phyloP scores from a whole-genome alignment of 805 yeast species.

The Saccharomyces paradoxus region DNA sequence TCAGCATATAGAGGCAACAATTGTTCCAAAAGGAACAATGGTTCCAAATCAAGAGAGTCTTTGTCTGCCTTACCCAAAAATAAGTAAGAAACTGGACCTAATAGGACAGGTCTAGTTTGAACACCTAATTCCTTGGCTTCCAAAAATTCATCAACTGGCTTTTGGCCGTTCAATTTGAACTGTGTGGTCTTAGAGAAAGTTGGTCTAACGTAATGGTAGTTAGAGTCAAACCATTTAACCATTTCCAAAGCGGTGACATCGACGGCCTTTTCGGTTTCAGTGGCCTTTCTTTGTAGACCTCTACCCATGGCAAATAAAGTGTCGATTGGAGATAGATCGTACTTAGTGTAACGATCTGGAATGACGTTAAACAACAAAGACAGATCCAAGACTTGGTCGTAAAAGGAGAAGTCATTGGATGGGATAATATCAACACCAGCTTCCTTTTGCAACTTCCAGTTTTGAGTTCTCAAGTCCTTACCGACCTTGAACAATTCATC shows the following conservation, averaged over 20 bases:
- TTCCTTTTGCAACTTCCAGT: slow-evolving; percentile 96
- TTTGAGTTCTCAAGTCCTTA: slow-evolving; percentile 87
- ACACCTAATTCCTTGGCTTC: slow-evolving; percentile 96
- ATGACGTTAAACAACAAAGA: slow-evolving; percentile 89
- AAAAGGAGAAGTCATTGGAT: slow-evolving; percentile 95
- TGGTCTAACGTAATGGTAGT: slow-evolving; percentile 99
- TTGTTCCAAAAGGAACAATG: slow-evolving; percentile 82
- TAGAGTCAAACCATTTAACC: slow-evolving; percentile 99
- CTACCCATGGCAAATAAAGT: slow-evolving; percentile 98
- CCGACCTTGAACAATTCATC: slow-evolving; percentile 89
- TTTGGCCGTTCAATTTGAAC: slow-evolving; percentile 91
- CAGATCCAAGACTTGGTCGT: slow-evolving; percentile 93
- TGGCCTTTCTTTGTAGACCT: slow-evolving; percentile 96
- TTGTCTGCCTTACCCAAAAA: slow-evolving; percentile 97
- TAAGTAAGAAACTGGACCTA: slow-evolving; percentile 95
- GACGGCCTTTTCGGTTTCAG: slow-evolving; percentile 78
- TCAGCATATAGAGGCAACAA: slow-evolving; percentile 89
- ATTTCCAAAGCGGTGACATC: slow-evolving; percentile 98
- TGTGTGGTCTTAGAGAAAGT: slow-evolving; percentile 91
- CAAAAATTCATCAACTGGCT: slow-evolving; percentile 94
- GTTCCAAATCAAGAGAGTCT: slow-evolving; percentile 91
- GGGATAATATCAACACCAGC: slow-evolving; percentile 97
- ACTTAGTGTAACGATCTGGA: slow-evolving; percentile 95
- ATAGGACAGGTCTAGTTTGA: slow-evolving; percentile 93
- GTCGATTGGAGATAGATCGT: slow-evolving; percentile 80